Conservation (phyloP, 306 rosid genomes). For the Cotoneaster glaucophyllus region DNA sequence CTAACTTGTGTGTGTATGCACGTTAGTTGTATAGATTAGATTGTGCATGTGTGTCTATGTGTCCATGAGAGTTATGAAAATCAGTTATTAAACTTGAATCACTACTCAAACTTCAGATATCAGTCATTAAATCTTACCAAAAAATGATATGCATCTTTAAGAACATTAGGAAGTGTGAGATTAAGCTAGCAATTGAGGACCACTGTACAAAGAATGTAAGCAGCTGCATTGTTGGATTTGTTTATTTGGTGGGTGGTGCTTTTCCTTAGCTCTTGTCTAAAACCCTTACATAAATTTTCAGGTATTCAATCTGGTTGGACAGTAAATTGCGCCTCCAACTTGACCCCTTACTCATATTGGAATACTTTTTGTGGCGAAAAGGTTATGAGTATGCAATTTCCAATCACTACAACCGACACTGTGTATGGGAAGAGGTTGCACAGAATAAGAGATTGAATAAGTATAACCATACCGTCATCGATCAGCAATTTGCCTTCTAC, state of each 20-base stretch:
- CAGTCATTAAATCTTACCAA: background rate
- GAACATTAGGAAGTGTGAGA: background rate
- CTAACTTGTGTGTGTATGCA: background rate
- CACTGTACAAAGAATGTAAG: background rate
- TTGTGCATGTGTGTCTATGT: background rate
- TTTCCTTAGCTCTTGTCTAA: background rate
- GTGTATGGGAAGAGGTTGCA: slow-evolving; percentile 82
- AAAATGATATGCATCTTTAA: background rate
- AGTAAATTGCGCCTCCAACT: slow-evolving; percentile 87
- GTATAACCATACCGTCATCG: slow-evolving; percentile 66
- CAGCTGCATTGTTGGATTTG: background rate
- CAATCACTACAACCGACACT: slow-evolving; percentile 75
- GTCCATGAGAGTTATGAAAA: background rate
- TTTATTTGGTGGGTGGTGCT: too few relatives aligned
- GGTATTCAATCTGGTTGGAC: slow-evolving; percentile 96
- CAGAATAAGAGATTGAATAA: slow-evolving; percentile 75
- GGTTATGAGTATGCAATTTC: slow-evolving; percentile 74
- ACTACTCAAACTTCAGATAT: background rate
- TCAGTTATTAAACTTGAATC: background rate
- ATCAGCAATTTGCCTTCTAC: slow-evolving; percentile 65
- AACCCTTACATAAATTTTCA: slow-evolving; percentile 18
- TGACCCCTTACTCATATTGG: slow-evolving; percentile 84
- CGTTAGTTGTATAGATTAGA: background rate
- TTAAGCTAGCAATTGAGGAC: background rate
- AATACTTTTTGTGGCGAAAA: slow-evolving; percentile 88